phyloP scores from a whole-genome alignment of 352 stramenopile species.

The Globisporangium parvum region DNA sequence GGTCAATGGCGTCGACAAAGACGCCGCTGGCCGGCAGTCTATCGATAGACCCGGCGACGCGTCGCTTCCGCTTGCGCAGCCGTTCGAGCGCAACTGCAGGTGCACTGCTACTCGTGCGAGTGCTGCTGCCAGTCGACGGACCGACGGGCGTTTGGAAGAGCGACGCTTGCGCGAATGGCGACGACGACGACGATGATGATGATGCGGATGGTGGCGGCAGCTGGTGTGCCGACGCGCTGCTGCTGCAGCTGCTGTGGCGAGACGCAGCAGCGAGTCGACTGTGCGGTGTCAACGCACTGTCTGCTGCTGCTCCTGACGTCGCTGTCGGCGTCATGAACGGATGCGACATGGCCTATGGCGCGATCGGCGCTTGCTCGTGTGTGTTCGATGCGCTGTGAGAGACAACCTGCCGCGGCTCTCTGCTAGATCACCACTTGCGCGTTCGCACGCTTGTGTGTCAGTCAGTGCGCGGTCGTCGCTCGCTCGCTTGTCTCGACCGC shows the following conservation, averaged over 20 bases:
- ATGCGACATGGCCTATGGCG: neutral
- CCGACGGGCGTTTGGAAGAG: conserved; percentile 12
- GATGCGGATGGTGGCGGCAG: neutral
- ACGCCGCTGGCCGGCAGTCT: conserved; percentile 5
- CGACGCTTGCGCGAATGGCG: conserved; percentile 8
- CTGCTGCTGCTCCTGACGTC: neutral
- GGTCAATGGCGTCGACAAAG: conserved; percentile 16
- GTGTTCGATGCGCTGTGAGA: neutral
- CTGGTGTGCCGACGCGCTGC: neutral
- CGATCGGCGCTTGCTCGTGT: too few relatives aligned
- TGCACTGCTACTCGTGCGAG: neutral
- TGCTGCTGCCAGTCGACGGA: neutral
- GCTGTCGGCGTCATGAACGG: neutral
- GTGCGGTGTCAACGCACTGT: neutral
- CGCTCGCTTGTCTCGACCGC: too few relatives aligned
- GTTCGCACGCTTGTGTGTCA: too few relatives aligned
- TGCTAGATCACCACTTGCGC: too few relatives aligned
- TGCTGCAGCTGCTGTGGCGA: neutral
- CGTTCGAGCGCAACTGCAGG: conserved; percentile 8
- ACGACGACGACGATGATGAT: too few relatives aligned
- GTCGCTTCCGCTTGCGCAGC: conserved; percentile 34
- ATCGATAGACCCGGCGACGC: conserved; percentile 31
- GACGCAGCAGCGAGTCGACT: neutral
- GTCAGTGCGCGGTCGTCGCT: too few relatives aligned
- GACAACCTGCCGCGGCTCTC: neutral